Conservation (phyloP, 1,139 yeast species). For the Sporopachydermia cereana region DNA sequence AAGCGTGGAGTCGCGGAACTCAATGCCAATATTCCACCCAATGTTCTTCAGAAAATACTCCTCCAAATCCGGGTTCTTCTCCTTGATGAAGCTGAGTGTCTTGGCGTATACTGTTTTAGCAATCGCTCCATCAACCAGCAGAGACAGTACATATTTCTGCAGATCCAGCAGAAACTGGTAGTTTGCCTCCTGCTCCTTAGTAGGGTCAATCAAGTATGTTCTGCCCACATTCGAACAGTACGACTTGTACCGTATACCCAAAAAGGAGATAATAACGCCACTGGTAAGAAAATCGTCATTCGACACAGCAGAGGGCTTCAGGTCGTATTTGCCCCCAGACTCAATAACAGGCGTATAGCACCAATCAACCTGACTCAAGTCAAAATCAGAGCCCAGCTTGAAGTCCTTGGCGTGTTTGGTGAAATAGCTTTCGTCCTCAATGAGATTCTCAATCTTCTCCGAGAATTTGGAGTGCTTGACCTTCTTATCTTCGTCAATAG, state of each 20-base stretch:
- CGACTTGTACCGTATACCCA: slow-evolving; percentile 80
- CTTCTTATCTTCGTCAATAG: slow-evolving; percentile 77
- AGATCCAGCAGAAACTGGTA: slow-evolving; percentile 66
- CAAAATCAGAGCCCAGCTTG: slow-evolving; percentile 58
- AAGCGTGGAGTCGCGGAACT: slow-evolving; percentile 72
- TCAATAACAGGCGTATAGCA: slow-evolving; percentile 88
- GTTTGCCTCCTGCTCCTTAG: slow-evolving; percentile 64
- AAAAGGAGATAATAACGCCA: slow-evolving; percentile 73
- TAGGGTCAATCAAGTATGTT: slow-evolving; percentile 84
- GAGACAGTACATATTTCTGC: slow-evolving; percentile 47
- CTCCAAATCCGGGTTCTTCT: slow-evolving; percentile 49
- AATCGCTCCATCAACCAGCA: slow-evolving; percentile 55
- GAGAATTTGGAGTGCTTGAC: slow-evolving; percentile 65
- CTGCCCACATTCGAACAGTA: slow-evolving; percentile 86
- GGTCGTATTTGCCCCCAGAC: slow-evolving; percentile 77
- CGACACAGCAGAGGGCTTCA: slow-evolving; percentile 77
- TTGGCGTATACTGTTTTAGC: slow-evolving; percentile 59
- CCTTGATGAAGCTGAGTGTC: slow-evolving; percentile 44
- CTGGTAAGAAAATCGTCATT: slow-evolving; percentile 52
- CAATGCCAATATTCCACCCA: slow-evolving; percentile 88
- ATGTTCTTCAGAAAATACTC: slow-evolving; percentile 62
- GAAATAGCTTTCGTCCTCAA: slow-evolving; percentile 68
- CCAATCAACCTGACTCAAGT: slow-evolving; percentile 78
- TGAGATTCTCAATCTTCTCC: slow-evolving; percentile 68
- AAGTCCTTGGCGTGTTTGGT: slow-evolving; percentile 29